Base-by-base conservation (phyloP, 371 early-diverging fungal genomes). In the Haplosporangium sp. region DNA sequence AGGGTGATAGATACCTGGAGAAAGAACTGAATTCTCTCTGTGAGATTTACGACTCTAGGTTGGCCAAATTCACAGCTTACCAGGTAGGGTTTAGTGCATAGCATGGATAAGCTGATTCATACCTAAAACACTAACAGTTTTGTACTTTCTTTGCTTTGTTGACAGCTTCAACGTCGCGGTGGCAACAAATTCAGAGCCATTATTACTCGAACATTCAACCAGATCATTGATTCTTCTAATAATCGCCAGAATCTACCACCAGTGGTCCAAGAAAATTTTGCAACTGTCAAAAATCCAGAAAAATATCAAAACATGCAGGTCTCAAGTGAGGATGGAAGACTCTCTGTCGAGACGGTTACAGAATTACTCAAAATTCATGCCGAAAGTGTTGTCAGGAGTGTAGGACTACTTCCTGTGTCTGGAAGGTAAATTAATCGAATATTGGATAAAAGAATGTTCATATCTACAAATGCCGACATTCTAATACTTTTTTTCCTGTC, bases 351-450 rank as follows among this genome's bases (percentile, higher is more conserved):
- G n/a, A 74, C 88, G 11, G 88, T 89, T 37, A 70, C 92, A 59
- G 84, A 90, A 53, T 77, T 97, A 67, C 85, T 96, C 11, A 88
- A 91, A 67, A 90, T 96, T 44, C 97, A 98, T 82, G 89, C 94
- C 1, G 97, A 96, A 81, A 92, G 95, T 8, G 88, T 96, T 48
- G 84, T 90, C 35, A 89, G 98, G 34, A 94, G 96, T 64, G 89
- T 92, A 19, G 95, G 96, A 76, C 85, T 97, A 55, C 88, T 91
- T 45, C 89, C 89, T 70, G 76, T 90, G 15, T 85, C 88, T 59
- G 94, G 94, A 68, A 74, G 92, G 92, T 92, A 84, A 76, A 86
- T 65, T 40, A 27, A 44, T 6, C 57, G 13, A 2, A 20, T 62
- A 35, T 15, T 42, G 2, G 13, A 27, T 11, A 8, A 55, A 27